Percentiles rank a stretch among this genome's conserved stretches.
Evolutionary conservation across 108 stramenopile species (phyloP).

Genomic region (Nitzschia sp.): DNA sequence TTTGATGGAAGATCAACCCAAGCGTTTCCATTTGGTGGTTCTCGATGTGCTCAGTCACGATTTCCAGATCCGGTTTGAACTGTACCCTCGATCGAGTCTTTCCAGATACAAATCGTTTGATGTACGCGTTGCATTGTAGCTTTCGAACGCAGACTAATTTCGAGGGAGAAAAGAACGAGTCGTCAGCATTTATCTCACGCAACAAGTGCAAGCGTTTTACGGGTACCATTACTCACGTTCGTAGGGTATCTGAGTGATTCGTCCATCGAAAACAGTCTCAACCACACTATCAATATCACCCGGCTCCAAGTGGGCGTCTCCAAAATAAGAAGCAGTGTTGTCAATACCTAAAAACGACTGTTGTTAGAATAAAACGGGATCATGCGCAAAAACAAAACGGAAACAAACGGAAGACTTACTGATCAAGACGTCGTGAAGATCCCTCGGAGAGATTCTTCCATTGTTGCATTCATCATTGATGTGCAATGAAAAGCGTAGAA

Average conservation of each 20-base stretch:
- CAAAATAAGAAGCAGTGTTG: slow-evolving; percentile 54
- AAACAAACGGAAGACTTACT: slow-evolving; percentile 20
- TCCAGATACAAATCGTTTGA: slow-evolving; percentile 31
- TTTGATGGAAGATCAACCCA: too few species aligned
- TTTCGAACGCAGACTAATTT: slow-evolving; percentile 19
- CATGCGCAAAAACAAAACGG: neutral
- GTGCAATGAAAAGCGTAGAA: slow-evolving; percentile 42
- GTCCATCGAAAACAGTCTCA: slow-evolving; percentile 35
- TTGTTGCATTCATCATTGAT: slow-evolving; percentile 35
- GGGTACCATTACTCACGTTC: slow-evolving; percentile 20
- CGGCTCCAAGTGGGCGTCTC: slow-evolving; percentile 43
- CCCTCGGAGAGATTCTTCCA: slow-evolving; percentile 23
- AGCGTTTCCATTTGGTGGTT: too few species aligned
- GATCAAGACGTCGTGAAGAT: slow-evolving; percentile 21
- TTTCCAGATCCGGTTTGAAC: slow-evolving; percentile 19
- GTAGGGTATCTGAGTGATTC: neutral
- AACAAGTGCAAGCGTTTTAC: too few species aligned
- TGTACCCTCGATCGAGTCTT: slow-evolving; percentile 10
- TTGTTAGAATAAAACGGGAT: neutral
- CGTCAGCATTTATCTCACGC: too few species aligned
- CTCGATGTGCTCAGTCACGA: neutral
- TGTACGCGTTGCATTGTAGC: slow-evolving; percentile 22
- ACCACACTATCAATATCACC: slow-evolving; percentile 45
- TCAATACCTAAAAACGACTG: slow-evolving; percentile 40
- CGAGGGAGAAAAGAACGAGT: too few species aligned